These are phyloP conservation scores for Ogataea sp. DNA, from an alignment of 805 yeast genomes.

Conservation along the genomic window DNA sequence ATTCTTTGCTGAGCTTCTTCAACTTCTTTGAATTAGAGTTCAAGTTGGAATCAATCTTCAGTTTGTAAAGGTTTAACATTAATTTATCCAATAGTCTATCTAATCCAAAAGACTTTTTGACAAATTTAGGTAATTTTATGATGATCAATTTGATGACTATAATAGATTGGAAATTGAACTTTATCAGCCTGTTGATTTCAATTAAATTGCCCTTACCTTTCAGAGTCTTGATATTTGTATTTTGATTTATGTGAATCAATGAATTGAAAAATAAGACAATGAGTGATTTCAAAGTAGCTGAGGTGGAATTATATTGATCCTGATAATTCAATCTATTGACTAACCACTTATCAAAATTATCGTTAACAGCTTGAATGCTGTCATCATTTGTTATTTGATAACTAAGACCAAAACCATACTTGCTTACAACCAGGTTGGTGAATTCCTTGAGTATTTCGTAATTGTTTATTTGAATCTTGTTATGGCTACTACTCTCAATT, in stretches of 20 bases:
- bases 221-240: too few species aligned
- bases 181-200: slow-evolving; percentile 6
- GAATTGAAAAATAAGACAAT: slow-evolving; percentile 9
- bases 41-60: slow-evolving; percentile 11
- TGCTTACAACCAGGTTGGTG: too few species aligned
- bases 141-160: slow-evolving; percentile 12
- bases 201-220: too few species aligned
- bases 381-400: background rate
- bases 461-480: background rate
- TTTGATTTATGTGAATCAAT: too few species aligned
- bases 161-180: slow-evolving; percentile 16
- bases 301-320: background rate
- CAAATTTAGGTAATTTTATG: slow-evolving; percentile 8
- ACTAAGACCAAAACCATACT: too few species aligned
- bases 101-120: slow-evolving; percentile 5
- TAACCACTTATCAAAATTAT: slow-evolving; percentile 8
- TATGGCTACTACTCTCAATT: background rate
- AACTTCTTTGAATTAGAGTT: background rate
- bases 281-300: slow-evolving; percentile 8
- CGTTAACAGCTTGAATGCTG: slow-evolving; percentile 8
- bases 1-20: slow-evolving; percentile 7
- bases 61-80: too few species aligned
- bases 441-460: background rate
- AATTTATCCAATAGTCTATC: slow-evolving; percentile 9
- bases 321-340: slow-evolving; percentile 7